Conservation (phyloP, 1,139 yeast species). For the Yamadazyma buinensis region DNA sequence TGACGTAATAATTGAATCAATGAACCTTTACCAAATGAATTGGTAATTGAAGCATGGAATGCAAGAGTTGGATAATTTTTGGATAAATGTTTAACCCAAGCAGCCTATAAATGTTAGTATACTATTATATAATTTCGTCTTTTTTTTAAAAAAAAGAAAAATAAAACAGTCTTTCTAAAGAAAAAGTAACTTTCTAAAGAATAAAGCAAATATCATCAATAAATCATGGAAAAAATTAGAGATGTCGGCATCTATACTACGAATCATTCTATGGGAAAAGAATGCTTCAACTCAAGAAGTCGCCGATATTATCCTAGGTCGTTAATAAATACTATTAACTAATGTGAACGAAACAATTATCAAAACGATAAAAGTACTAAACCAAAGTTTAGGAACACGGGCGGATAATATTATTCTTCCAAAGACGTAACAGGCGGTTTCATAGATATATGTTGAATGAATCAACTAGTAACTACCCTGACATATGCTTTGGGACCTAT, state of each 20-base stretch:
- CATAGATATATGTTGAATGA: slow-evolving; percentile 21
- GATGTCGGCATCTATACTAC: slow-evolving; percentile 74
- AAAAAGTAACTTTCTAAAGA: too few species aligned
- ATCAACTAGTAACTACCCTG: slow-evolving; percentile 54
- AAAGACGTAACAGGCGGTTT: slow-evolving; percentile 92
- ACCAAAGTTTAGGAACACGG: slow-evolving; percentile 23
- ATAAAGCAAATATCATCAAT: too few species aligned
- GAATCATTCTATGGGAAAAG: slow-evolving; percentile 39
- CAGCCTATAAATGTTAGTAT: slow-evolving; percentile 76
- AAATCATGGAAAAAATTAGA: slow-evolving; percentile 1
- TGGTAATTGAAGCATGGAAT: slow-evolving; percentile 95
- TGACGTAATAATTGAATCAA: slow-evolving; percentile 90
- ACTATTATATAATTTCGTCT: too few species aligned
- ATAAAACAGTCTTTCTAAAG: too few species aligned
- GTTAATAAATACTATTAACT: slow-evolving; percentile 38
- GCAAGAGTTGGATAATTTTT: slow-evolving; percentile 93
- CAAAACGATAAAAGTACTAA: slow-evolving; percentile 40
- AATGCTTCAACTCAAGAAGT: slow-evolving; percentile 66
- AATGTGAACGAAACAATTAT: slow-evolving; percentile 40
- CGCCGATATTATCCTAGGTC: slow-evolving; percentile 35
- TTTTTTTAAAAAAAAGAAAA: too few species aligned
- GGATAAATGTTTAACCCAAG: slow-evolving; percentile 95
- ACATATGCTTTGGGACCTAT: slow-evolving; percentile 55
- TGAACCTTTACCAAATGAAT: slow-evolving; percentile 97
- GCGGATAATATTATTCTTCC: slow-evolving; percentile 74